Evolutionary conservation across 2,329 filamentous ascomycete genomes (phyloP), one percentile per base, ranked within the genome.

Genomic region (Hypoxylon sp.): DNA sequence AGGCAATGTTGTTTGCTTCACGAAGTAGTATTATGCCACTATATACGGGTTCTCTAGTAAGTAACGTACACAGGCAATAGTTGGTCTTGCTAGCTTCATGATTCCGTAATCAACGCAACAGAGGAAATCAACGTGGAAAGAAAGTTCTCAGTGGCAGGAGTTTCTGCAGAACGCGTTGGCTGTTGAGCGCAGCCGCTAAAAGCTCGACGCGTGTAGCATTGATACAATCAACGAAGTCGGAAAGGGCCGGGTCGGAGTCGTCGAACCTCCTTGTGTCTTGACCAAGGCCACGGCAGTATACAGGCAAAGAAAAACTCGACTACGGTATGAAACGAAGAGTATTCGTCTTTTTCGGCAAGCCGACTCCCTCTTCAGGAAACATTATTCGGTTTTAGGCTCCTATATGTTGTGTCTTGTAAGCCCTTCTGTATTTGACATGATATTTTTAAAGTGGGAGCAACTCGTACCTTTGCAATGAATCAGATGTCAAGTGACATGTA

Each of bases 21-120:
- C 11, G 36, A 32, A 32, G 20, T 53, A 32, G 38, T 44, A 53
- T 53, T 53, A 32, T 30, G 30, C 22, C 22, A 20, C 50, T 42
- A 30, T 20, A 4, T 18, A 26, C 14, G 22, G 33, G n/a, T 14
- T 2, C 14, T n/a, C 36, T 38, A 38, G 36, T n/a, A 18, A 38
- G n/a, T 38, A 38, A 18, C 46, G 36, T 24, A 20, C n/a, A 18
- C n/a, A 22, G 8, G 36, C 11, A 26, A 38, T n/a, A 20, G 18
- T 12, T 11, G 28, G 50, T 18, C 36, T 28, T n/a, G 45, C 24
- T 16, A 12, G 22, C 14, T 22, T 46, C 11, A 22, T n/a, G 4
- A 6, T 12, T 48, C 16, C 8, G 4, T 2, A 22, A 4, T 20
- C 26, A 30, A 16, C 16, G 26, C 16, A 8, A 16, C 14, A 28